Evolutionary conservation across 768 basidiomycete genomes (phyloP).

Genomic region (Tulasnella sp.): DNA sequence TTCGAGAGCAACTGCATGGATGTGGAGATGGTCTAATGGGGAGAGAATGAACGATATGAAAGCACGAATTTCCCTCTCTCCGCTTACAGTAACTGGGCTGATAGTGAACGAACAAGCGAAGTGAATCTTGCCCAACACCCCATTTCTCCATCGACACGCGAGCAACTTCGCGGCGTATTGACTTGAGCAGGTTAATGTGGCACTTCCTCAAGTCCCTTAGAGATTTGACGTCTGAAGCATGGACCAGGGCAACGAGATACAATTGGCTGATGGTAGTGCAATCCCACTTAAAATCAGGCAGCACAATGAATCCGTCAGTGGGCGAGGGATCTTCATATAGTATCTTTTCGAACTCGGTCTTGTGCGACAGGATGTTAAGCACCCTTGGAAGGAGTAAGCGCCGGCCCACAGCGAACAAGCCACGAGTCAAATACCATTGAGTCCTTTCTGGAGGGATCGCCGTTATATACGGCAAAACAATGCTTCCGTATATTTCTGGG

Average conservation of each 20-base stretch:
- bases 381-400: constrained; percentile 60
- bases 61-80: background rate
- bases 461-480: constrained; percentile 79
- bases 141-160: constrained; percentile 63
- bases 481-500: constrained; percentile 66
- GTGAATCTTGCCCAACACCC: constrained; percentile 61
- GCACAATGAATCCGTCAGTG: constrained; percentile 66
- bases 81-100: constrained; percentile 92
- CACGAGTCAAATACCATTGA: constrained; percentile 61
- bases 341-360: constrained; percentile 73
- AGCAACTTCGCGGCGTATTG: constrained; percentile 62
- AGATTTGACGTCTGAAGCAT: constrained; percentile 63
- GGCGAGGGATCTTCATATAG: constrained; percentile 61
- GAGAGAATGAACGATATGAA: background rate
- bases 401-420: background rate
- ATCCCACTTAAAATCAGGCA: constrained; percentile 99
- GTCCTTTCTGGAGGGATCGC: constrained; percentile 76
- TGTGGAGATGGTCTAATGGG: constrained; percentile 86
- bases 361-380: constrained; percentile 75
- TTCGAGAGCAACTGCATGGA: constrained; percentile 84
- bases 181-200: constrained; percentile 69
- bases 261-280: constrained; percentile 69
- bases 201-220: constrained; percentile 71
- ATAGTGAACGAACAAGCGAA: constrained; percentile 90
- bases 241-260: constrained; percentile 81